phyloP scores from a whole-genome alignment of 164 flowering plant species.

The Cinnamomum chago region DNA sequence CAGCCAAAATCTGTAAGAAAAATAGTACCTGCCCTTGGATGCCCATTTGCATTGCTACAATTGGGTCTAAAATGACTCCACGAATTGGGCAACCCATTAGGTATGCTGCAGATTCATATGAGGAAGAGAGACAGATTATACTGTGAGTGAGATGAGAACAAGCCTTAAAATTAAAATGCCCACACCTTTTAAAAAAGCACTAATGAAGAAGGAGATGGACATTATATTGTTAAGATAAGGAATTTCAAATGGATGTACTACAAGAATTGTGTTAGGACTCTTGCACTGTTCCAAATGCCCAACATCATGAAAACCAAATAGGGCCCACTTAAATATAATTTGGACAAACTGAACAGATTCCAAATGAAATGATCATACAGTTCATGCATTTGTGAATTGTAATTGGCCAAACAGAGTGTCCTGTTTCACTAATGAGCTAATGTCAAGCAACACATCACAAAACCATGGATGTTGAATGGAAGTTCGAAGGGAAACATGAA shows the following conservation, averaged over 20 bases:
- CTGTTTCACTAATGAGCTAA: too few relatives aligned
- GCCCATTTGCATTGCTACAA: conserved; percentile 96
- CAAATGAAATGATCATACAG: too few relatives aligned
- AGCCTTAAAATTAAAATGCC: not conserved
- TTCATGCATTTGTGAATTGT: too few relatives aligned
- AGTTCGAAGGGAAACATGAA: too few relatives aligned
- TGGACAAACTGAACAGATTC: too few relatives aligned
- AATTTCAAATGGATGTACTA: not conserved
- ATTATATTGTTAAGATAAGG: not conserved
- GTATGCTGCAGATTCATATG: conserved; percentile 58
- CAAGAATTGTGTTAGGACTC: not conserved
- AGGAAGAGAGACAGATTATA: not conserved
- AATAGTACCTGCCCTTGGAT: conserved; percentile 84
- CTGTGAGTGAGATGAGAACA: not conserved
- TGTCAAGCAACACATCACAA: too few relatives aligned
- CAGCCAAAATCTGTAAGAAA: not conserved
- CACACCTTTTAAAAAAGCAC: not conserved
- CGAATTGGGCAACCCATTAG: conserved; percentile 98
- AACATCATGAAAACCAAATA: not conserved
- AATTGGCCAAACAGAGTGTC: too few relatives aligned
- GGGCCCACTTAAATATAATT: too few relatives aligned
- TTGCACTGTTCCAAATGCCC: not conserved
- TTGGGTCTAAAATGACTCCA: conserved; percentile 91
- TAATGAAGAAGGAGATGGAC: not conserved
- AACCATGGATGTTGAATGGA: too few relatives aligned